Base-by-base conservation (phyloP, 2,329 filamentous ascomycete genomes). In the Mycocentrospora acerina region DNA sequence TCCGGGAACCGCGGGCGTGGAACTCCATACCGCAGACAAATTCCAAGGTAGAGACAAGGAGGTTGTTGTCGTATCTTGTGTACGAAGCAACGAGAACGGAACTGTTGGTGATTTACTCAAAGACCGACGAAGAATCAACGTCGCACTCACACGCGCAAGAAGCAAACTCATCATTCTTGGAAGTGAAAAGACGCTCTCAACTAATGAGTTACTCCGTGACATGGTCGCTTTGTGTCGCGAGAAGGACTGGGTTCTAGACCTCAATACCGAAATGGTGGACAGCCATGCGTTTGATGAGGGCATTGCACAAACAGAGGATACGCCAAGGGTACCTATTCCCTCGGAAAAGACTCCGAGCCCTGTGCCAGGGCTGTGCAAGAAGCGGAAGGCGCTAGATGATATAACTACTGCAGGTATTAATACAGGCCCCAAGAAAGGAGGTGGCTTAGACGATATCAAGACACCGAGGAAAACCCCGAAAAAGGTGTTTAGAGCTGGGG, bases 31-130 rank as follows among this genome's bases (percentile, higher is more conserved):
- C 0, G 90, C 93, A 3, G 93, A 98, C 69, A 89, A 91, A 29
- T 98, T 95, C 67, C 93, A 98, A 65, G 93, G 93, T 6, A 81
- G 93, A 8, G 93, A 98, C 69, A 98, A 98, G 64, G 90, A 95
- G 60, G 84, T 95, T 3, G 80, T 97, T 1, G 81, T 98, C 11
- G 78, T 98, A 7, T 88, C 82, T 38, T 83, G 95, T 19, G 93
- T 97, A 11, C 81, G 93, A 19, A 91, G 83, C 63, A 98, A 98
- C 57, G 83, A 90, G 15, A 78, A 79, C 1, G 81, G 83, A 46
- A 81, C 79, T 33, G 90, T 98, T n/a, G 93, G 93, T 13, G 93
- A 97, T 38, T 68, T 98, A 30, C 75, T 98, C 18, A 87, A 86
- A 44, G 93, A 98, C 66, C 94, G 90, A 86, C 76, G 93, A 38